Percentiles rank a stretch among this genome's conserved stretches.
Conservation (phyloP, 2,329 filamentous ascomycete genomes). For the Fusarium humuli region DNA sequence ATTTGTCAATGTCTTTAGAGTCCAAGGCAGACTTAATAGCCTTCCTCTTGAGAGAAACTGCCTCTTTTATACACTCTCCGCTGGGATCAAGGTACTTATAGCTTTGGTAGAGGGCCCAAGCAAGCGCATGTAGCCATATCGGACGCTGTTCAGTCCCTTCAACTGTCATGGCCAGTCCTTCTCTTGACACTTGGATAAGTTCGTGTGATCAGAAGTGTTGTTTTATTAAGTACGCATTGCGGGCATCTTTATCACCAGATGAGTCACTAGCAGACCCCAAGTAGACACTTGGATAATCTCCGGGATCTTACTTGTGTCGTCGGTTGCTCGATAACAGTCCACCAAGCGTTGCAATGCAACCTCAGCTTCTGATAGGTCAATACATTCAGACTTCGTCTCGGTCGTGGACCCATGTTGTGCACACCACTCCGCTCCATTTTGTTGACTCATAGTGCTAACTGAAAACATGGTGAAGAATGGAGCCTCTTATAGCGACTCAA, state of each 20-base stretch:
- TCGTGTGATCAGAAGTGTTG: no score
- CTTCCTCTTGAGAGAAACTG: not conserved
- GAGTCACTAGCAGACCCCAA: no score
- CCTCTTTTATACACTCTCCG: not conserved
- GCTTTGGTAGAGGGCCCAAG: not conserved
- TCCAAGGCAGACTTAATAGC: not conserved
- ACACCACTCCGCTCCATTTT: no score
- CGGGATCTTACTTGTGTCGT: not conserved
- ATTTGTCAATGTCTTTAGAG: not conserved
- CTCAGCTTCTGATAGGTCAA: not conserved
- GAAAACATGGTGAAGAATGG: no score
- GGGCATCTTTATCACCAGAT: no score
- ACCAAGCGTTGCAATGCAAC: rapidly evolving
- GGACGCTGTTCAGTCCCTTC: not conserved
- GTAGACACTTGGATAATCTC: not conserved
- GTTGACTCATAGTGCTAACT: no score
- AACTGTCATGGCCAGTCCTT: not conserved
- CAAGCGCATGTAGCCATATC: not conserved
- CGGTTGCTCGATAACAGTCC: not conserved
- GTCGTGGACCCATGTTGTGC: not conserved
- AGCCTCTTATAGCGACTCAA: no score
- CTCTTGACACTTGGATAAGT: not conserved
- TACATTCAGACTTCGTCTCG: not conserved
- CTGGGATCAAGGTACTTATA: not conserved
- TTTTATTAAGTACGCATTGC: no score